Base-by-base conservation (phyloP, 2,329 filamentous ascomycete genomes). In the Phyllosticta capitalensis region DNA sequence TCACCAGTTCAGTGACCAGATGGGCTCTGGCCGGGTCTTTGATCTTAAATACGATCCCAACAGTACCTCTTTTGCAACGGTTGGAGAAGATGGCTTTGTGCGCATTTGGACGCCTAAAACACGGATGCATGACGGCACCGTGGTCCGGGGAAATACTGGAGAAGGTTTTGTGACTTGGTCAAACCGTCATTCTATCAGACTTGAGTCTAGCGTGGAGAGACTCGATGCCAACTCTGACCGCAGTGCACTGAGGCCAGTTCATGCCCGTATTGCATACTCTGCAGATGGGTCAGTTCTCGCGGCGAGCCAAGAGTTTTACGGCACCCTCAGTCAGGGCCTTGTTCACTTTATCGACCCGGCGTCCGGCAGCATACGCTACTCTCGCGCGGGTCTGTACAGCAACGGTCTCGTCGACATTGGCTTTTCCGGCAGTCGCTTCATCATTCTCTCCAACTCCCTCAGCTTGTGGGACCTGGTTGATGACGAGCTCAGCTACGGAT, bases 401-500 rank as follows among this genome's bases (percentile, higher is more conserved):
- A 83, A 84, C 5, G 79, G 81, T 19, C 77, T 91, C 7, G 81
- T 84, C 60, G 83, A 82, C n/a, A 74, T 95, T 28, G 83, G 80
- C 5, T 86, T 95, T 57, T 74, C 94, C 2, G 86, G 85, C 1
- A 85, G 86, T 22, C 86, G 87, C 67, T 75, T 99, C 19, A 78
- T 97, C 60, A 81, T 89, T 52, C 76, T 96, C 1, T 90, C 90
- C 0, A 80, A 87, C 51, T 81, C 84, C 26, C 79, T 96, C 9
- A 79, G 84, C 49, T 86, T 96, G 38, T 96, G 90, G 78, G 89
- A 99, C 71, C 81, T 95, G 10, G 89, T 97, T 7, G 80, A 85
- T 55, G 89, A 95, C 66, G 81, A 86, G 65, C 79, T 92, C 53
- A 81, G 83, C 38, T 90, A 87, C 67, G 83, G 83, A 54, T 78